These are phyloP conservation scores for Isabelozyma gotoi DNA, from an alignment of 805 yeast species.

Conservation along the genomic window DNA sequence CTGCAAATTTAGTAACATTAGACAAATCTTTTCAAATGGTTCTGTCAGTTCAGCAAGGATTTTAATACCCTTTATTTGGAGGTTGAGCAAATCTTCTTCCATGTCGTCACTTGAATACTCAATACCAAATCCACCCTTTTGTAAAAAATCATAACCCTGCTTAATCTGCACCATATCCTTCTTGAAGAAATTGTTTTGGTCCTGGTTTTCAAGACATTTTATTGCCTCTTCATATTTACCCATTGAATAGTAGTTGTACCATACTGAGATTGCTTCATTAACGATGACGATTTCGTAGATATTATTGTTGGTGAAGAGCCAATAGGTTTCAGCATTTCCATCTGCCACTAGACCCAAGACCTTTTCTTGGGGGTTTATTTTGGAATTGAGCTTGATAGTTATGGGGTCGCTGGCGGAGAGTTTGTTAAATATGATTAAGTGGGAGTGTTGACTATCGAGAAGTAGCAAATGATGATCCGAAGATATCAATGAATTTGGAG, in stretches of 20 bases:
- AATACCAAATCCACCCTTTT: constrained; percentile 33
- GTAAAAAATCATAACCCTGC: constrained; percentile 37
- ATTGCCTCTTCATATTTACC: constrained; percentile 68
- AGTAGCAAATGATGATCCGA: constrained; percentile 31
- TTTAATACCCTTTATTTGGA: constrained; percentile 40
- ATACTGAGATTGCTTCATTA: constrained; percentile 70
- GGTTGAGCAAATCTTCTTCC: constrained; percentile 12
- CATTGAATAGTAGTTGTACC: constrained; percentile 51
- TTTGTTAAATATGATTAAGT: constrained; percentile 28
- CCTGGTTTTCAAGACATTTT: constrained; percentile 19
- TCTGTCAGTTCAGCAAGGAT: constrained; percentile 60
- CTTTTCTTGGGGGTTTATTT: constrained; percentile 6
- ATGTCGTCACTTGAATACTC: constrained; percentile 15
- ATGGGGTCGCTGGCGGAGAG: constrained; percentile 12
- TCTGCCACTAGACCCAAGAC: constrained; percentile 33
- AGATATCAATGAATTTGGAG: neutral
- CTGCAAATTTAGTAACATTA: constrained; percentile 38
- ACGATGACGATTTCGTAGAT: constrained; percentile 72
- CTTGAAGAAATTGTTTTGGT: constrained; percentile 13
- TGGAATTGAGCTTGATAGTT: constrained; percentile 6
- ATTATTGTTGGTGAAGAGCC: constrained; percentile 64
- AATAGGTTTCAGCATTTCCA: constrained; percentile 51
- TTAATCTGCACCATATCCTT: constrained; percentile 32
- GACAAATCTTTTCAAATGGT: constrained; percentile 68
- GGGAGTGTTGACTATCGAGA: constrained; percentile 12